phyloP scores from a whole-genome alignment of 1,284 basidiomycete species.

The Cutaneotrichosporon daszewskae region DNA sequence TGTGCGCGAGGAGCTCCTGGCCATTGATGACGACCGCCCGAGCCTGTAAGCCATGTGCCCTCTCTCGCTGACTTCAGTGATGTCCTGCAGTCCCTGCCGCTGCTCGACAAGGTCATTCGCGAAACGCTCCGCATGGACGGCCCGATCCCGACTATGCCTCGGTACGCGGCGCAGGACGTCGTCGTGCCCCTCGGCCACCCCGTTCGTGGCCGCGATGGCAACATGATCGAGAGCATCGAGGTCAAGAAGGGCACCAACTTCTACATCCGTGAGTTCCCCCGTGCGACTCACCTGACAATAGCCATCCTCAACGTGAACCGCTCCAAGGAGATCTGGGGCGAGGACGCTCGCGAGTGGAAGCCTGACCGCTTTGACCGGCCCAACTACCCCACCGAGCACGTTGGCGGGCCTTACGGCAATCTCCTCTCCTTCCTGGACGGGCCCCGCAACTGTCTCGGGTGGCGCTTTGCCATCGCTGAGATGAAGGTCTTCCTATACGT shows the following conservation, averaged over 20 bases:
- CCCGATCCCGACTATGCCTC: slow-evolving; percentile 63
- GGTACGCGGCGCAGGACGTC: slow-evolving; percentile 55
- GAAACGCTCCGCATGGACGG: slow-evolving; percentile 62
- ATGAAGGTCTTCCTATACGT: slow-evolving; percentile 57
- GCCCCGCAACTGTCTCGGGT: slow-evolving; percentile 65
- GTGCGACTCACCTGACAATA: slow-evolving; percentile 17
- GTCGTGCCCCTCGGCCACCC: slow-evolving; percentile 57
- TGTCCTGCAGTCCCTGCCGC: slow-evolving; percentile 50
- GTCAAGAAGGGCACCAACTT: slow-evolving; percentile 36
- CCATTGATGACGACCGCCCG: slow-evolving; percentile 39
- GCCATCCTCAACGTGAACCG: slow-evolving; percentile 53
- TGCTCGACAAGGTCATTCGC: slow-evolving; percentile 61
- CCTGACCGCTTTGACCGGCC: slow-evolving; percentile 30
- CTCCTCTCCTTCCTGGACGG: slow-evolving; percentile 63
- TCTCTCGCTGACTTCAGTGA: slow-evolving; percentile 24
- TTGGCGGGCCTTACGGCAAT: slow-evolving; percentile 61
- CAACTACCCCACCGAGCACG: slow-evolving; percentile 42
- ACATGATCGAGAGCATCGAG: slow-evolving; percentile 16
- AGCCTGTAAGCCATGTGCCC: not conserved
- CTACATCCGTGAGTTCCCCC: slow-evolving; percentile 36
- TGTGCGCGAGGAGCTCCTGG: slow-evolving; percentile 55
- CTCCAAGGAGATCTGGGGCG: slow-evolving; percentile 59
- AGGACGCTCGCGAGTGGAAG: slow-evolving; percentile 61
- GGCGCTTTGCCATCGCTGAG: slow-evolving; percentile 63
- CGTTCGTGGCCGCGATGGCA: slow-evolving; percentile 43